phyloP scores from a whole-genome alignment of 345 rosid species.

The Cardamine chenopodiifolia region DNA sequence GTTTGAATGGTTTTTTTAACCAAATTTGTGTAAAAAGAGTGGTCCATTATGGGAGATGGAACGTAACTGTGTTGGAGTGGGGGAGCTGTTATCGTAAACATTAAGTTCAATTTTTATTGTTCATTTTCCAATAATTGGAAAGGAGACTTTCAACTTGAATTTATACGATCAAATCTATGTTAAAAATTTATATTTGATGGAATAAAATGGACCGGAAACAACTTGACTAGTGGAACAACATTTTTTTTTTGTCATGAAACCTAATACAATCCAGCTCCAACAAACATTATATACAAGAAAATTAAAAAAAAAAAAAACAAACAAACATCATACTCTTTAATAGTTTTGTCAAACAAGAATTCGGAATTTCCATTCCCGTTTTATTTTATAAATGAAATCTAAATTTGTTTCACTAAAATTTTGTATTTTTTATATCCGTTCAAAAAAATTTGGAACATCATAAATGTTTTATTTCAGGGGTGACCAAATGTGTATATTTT shows the following conservation, averaged over 20 bases:
- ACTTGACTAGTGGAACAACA: not conserved
- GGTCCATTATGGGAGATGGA: conserved; percentile 17
- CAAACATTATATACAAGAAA: not conserved
- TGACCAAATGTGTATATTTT: not conserved
- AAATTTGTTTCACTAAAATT: not conserved
- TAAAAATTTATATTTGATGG: not conserved
- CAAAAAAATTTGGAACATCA: not conserved
- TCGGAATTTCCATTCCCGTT: not conserved
- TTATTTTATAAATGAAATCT: not conserved
- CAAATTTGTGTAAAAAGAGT: conserved; percentile 10
- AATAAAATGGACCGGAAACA: not conserved
- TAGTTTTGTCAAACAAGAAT: not conserved
- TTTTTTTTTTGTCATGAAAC: not conserved
- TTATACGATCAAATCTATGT: not conserved
- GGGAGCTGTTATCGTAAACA: not conserved
- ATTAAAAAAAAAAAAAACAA: too few relatives aligned
- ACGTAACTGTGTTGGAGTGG: not conserved
- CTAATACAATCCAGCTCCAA: not conserved
- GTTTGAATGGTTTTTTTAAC: not conserved
- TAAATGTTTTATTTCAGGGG: not conserved
- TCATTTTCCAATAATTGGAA: not conserved
- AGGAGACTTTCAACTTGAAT: not conserved
- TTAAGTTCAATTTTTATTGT: not conserved
- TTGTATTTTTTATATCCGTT: not conserved
- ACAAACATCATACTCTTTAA: not conserved